A percentile compares a stretch with the other conserved stretches of the same genome.
These are phyloP conservation scores for Beta vulgaris DNA, from an alignment of 148 eudicot genomes.

Conservation along the genomic window DNA sequence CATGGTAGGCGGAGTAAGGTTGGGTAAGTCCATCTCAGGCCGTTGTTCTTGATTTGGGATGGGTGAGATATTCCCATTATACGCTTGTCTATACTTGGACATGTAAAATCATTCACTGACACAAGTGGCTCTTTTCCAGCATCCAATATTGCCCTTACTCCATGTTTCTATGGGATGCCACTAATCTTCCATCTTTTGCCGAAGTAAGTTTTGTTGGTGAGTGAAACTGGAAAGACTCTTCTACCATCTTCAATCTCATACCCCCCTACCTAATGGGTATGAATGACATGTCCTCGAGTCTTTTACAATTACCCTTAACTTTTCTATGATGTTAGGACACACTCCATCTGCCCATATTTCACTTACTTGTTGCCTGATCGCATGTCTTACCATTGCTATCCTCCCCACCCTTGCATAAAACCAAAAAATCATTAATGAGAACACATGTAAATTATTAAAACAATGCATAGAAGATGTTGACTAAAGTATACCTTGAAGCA, in stretches of 20 bases:
- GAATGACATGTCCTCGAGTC: not conserved
- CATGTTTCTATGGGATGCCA: not conserved
- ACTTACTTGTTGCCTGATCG: not conserved
- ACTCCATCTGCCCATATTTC: not conserved
- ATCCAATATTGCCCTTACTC: not conserved
- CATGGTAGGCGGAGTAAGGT: not conserved
- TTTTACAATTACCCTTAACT: not conserved
- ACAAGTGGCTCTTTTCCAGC: not conserved
- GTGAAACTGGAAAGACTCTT: not conserved
- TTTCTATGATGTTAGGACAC: not conserved
- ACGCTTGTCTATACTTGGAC: not conserved
- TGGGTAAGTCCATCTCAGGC: not conserved
- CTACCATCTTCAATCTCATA: not conserved
- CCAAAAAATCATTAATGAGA: not conserved
- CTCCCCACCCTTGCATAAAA: not conserved
- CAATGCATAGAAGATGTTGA: not conserved
- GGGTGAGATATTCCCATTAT: not conserved
- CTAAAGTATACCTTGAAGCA: not conserved
- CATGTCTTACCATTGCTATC: not conserved
- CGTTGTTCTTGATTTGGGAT: not conserved
- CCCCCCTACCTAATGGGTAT: not conserved
- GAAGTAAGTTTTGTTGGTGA: not conserved
- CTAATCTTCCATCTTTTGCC: not conserved
- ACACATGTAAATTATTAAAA: not conserved
- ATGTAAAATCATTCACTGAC: not conserved